phyloP scores from a whole-genome alignment of 2,329 filamentous ascomycete species.

The Penicillium psychrosexuale region DNA sequence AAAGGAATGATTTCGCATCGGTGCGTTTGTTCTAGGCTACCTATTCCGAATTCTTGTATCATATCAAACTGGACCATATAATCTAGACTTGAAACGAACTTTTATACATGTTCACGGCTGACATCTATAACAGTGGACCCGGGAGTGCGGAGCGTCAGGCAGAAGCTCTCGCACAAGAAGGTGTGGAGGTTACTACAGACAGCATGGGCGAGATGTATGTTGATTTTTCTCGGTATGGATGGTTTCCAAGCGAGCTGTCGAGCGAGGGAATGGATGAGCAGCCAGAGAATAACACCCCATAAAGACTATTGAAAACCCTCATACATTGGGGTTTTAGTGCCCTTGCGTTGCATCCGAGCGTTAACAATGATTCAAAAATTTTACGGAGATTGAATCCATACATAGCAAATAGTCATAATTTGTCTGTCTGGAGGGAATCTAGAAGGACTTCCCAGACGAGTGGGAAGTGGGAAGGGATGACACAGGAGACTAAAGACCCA shows the following conservation, averaged over 20 bases:
- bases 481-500: neutral
- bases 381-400: neutral
- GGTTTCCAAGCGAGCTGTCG: slow-evolving; percentile 51
- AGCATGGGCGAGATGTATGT: slow-evolving; percentile 46
- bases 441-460: neutral
- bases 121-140: slow-evolving; percentile 33
- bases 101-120: neutral
- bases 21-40: slow-evolving; percentile 45
- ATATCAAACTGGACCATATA: neutral
- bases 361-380: neutral
- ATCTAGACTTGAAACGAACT: neutral
- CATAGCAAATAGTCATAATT: neutral
- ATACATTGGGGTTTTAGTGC: neutral
- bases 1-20: slow-evolving; percentile 83
- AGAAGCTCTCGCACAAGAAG: slow-evolving; percentile 40
- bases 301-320: no score
- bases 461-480: neutral
- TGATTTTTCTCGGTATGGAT: slow-evolving; percentile 45
- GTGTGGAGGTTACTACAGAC: slow-evolving; percentile 42
- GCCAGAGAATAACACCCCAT: neutral
- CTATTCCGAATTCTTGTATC: neutral
- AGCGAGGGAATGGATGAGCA: slow-evolving; percentile 40
- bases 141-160: slow-evolving; percentile 46
- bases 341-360: neutral
- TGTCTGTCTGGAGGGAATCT: neutral